Evolutionary conservation across 2,329 filamentous ascomycete species (phyloP), one percentile per base, ranked within the genome.

Genomic region (Calonectria fujianensis): DNA sequence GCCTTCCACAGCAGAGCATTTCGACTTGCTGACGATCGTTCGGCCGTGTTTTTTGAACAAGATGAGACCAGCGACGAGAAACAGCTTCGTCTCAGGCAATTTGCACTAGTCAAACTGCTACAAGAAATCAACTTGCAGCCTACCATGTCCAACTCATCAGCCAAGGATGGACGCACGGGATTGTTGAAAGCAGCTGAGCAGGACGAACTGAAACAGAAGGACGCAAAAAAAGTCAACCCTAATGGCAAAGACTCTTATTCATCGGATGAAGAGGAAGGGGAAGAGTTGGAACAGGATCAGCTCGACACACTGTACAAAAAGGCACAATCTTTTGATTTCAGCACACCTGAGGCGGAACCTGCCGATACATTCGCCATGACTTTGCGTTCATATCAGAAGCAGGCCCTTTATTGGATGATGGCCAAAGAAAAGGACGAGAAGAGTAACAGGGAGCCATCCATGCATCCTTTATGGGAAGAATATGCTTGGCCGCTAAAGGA

Each of bases 401-500:
- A 99, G 84, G 96, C 97, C 0, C 86, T 99, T 8, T 89, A 98
- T 82, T 99, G 97, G 97, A 98, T 99, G 96, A 89, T 98, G 76
- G 90, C 93, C 6, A 98, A 98, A 83, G 97, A 99, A 83, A 96
- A 93, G 80, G 92, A 97, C 76, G 90, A 94, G 75, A 93, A 92
- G 78, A 90, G 91, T 14, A 90, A 92, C 48, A 91, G 92, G 70
- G 93, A 96, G 80, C 88, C 89, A 5, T 98, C 96, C 0, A 98
- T 99, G 95, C 96, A 99, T 84, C 97, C 97, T 0, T 85, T 99
- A 0, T 99, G 97, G 97, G 97, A 99, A 85, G 95, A 98, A 82
- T 99, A 99, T 80, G 84, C 87, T 2, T 99, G 96, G 96, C 97
- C 97, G 0, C 87, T 88, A 0, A 96, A 96, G 82, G 97, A 99